These are phyloP conservation scores for Butyriboletus loyo DNA, from an alignment of 768 basidiomycete species.

Conservation along the genomic window DNA sequence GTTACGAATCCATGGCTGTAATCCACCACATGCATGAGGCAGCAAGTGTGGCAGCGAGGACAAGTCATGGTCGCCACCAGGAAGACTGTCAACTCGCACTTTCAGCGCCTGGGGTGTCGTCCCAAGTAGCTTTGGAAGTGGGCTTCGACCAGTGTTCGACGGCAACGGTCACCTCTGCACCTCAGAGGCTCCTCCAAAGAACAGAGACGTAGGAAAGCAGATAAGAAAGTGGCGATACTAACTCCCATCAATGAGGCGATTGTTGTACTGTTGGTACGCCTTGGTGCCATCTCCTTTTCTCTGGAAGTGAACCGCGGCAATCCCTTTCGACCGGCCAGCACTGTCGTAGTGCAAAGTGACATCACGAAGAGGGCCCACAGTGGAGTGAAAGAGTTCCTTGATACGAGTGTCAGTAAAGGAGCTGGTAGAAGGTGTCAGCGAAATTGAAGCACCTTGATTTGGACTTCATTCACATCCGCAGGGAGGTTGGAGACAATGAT, in stretches of 20 bases:
- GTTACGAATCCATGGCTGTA: slow-evolving; percentile 20
- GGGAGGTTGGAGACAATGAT: slow-evolving; percentile 97
- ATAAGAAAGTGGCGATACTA: slow-evolving; percentile 71
- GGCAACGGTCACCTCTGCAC: slow-evolving; percentile 19
- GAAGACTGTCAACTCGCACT: slow-evolving; percentile 29
- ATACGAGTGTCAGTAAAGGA: slow-evolving; percentile 4
- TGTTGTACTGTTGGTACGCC: slow-evolving; percentile 94
- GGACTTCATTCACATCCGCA: slow-evolving; percentile 85
- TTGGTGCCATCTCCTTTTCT: slow-evolving; percentile 86
- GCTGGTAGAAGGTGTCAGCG: not conserved
- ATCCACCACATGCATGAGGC: slow-evolving; percentile 19
- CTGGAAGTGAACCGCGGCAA: slow-evolving; percentile 82
- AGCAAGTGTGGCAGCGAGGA: slow-evolving; percentile 26
- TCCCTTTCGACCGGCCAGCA: slow-evolving; percentile 85
- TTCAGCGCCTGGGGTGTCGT: slow-evolving; percentile 27
- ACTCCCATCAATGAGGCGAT: slow-evolving; percentile 99
- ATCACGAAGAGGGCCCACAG: slow-evolving; percentile 82
- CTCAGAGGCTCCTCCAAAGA: slow-evolving; percentile 16
- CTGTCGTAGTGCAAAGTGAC: slow-evolving; percentile 85
- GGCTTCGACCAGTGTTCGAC: slow-evolving; percentile 24
- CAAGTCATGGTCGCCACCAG: slow-evolving; percentile 29
- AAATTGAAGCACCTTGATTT: slow-evolving; percentile 73
- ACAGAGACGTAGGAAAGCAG: slow-evolving; percentile 34
- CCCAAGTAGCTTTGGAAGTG: slow-evolving; percentile 20
- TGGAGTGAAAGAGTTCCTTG: slow-evolving; percentile 90